Evolutionary conservation across 805 yeast genomes (phyloP).

Genomic region (Torulaspora quercuum): DNA sequence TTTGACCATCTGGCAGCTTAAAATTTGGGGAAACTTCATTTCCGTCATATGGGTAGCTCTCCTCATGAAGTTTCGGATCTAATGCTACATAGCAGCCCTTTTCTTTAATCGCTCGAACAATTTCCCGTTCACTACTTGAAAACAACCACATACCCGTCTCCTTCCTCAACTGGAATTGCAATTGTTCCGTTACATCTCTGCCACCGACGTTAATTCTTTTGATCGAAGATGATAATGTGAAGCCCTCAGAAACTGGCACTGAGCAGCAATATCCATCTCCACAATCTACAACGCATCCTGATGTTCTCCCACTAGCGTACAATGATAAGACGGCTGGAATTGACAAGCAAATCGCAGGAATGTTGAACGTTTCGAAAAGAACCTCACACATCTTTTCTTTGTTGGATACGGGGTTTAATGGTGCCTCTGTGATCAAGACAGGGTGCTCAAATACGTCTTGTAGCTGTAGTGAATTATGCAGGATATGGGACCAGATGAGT

Average conservation of each 20-base stretch:
- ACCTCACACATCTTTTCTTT: constrained; percentile 89
- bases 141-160: constrained; percentile 58
- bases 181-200: constrained; percentile 72
- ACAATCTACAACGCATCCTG: constrained; percentile 84
- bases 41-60: constrained; percentile 36
- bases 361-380: constrained; percentile 86
- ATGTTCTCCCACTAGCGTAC: constrained; percentile 86
- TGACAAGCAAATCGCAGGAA: constrained; percentile 92
- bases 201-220: constrained; percentile 82
- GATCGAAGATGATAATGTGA: constrained; percentile 67
- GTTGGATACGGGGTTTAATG: constrained; percentile 78
- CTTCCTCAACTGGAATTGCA: constrained; percentile 65
- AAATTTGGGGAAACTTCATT: constrained; percentile 37
- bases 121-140: constrained; percentile 77
- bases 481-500: constrained; percentile 66
- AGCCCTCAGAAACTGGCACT: constrained; percentile 90
- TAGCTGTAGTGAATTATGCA: constrained; percentile 51
- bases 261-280: constrained; percentile 91
- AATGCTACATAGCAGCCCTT: constrained; percentile 61
- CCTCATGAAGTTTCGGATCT: constrained; percentile 57
- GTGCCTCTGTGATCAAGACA: constrained; percentile 81
- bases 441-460: constrained; percentile 79
- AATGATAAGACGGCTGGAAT: constrained; percentile 84
- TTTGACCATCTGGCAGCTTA: constrained; percentile 82
- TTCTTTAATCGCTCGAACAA: constrained; percentile 76